Base-by-base conservation (phyloP, 2,329 filamentous ascomycete species). In the Leptographium lundbergii region DNA sequence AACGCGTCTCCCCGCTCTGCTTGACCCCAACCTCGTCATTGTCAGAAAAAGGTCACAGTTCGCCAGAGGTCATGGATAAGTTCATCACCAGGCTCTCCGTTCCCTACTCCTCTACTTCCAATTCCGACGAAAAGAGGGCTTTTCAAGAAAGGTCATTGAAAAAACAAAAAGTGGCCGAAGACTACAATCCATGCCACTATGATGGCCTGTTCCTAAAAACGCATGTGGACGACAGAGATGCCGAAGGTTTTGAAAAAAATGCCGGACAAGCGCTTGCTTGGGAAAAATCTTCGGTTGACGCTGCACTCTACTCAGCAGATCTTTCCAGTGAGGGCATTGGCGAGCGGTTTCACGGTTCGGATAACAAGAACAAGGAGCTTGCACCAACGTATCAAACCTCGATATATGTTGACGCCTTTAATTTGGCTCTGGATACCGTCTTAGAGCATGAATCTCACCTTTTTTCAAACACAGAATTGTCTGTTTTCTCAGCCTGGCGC, bases 351-450 rank as follows among this genome's bases (percentile, higher is more conserved):
- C 19, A 25, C 42, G 24, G 47, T 4, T 32, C 39, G 14, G 17
- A 6, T 14, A 27, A 32, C 6, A 64, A 60, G n/a, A 51, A 29
- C 6, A 29, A n/a, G 3, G 17, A 19, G 42, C 42, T n/a, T 7
- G 17, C 42, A n/a, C 48, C 48, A 10, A 19, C 84, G 78, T 62
- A 85, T 85, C 6, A 84, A 69, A 95, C 86, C 67, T 97, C 91
- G 1, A 89, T 99, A 59, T 99, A 99, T 67, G 90, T 96, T 22
- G 94, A 99, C 73, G 94, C 94, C 0, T 99, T 99, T 76, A 96
- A 96, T 67, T 77, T 97, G 17, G 90, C 92, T 2, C 75, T 99
- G 55, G 86, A 92, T 61, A 96, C 89, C 0, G 94, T 99, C 4
- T 74, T 97, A 14, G 85, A 89, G 55, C 89, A 97, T 60, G 94